phyloP scores from a whole-genome alignment of 2,329 filamentous ascomycete genomes.

The Neonectria ditissima region DNA sequence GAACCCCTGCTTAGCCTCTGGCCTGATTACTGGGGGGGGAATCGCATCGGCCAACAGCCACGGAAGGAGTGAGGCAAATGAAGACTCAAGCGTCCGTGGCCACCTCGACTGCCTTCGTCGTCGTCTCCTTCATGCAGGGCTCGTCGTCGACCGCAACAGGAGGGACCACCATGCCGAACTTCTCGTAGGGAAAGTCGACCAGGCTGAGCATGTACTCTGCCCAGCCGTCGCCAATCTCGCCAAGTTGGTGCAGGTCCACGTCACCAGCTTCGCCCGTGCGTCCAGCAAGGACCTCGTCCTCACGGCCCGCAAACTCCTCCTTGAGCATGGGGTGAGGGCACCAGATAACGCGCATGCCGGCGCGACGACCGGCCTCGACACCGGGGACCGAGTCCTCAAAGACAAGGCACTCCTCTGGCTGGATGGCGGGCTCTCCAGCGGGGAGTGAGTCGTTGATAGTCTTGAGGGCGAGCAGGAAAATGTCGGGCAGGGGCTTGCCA shows the following conservation, averaged over 20 bases:
- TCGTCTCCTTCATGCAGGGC: conserved; percentile 54
- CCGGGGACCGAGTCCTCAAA: conserved; percentile 97
- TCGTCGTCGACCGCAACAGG: conserved; percentile 57
- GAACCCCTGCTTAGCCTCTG: conserved; percentile 19
- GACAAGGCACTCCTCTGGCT: conserved; percentile 89
- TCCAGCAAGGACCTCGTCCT: conserved; percentile 86
- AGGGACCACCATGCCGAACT: conserved; percentile 68
- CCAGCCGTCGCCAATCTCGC: conserved; percentile 71
- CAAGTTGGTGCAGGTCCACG: conserved; percentile 66
- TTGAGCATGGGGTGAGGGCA: conserved; percentile 84
- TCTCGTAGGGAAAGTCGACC: conserved; percentile 67
- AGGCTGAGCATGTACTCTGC: conserved; percentile 65
- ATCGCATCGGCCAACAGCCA: conserved; percentile 3
- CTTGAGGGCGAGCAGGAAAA: conserved; percentile 87
- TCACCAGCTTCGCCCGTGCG: conserved; percentile 75
- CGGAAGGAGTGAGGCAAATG: conserved; percentile 8
- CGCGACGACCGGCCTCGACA: conserved; percentile 88
- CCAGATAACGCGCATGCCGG: conserved; percentile 96
- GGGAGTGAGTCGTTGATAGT: conserved; percentile 82
- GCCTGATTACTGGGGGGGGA: conserved; percentile 5
- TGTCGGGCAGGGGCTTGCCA: conserved; percentile 96
- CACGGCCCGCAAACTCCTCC: conserved; percentile 79
- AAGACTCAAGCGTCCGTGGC: conserved; percentile 28
- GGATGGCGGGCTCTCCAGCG: conserved; percentile 72
- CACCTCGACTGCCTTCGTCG: conserved; percentile 27